Evolutionary conservation across 352 stramenopile genomes (phyloP).

Genomic region (Pilasporangium apinafurcum): DNA sequence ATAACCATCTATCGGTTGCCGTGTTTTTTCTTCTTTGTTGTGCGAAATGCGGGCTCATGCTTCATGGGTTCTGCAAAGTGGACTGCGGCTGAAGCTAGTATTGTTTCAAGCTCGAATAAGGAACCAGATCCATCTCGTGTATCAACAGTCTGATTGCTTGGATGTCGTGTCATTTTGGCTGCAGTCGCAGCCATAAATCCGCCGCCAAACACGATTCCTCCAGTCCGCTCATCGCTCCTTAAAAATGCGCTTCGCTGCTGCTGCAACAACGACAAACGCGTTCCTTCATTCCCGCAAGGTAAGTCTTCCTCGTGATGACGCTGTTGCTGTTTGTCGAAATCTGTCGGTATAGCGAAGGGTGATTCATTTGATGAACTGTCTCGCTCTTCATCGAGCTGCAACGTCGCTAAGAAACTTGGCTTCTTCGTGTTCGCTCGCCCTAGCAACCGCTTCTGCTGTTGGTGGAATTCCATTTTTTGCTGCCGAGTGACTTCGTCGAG

Average conservation of each 20-base stretch:
- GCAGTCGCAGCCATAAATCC: constrained; percentile 32
- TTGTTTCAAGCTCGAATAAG: too few species aligned
- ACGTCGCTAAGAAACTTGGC: constrained; percentile 19
- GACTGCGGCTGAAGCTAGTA: too few species aligned
- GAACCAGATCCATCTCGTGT: too few species aligned
- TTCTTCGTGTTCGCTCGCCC: constrained; percentile 6
- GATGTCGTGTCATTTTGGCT: too few species aligned
- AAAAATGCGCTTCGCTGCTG: constrained; percentile 6
- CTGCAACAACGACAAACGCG: not conserved
- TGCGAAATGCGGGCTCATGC: too few species aligned
- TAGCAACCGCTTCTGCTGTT: constrained; percentile 12
- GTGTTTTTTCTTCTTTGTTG: too few species aligned
- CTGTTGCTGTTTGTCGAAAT: not conserved
- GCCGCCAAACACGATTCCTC: constrained; percentile 23
- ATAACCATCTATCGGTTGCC: too few species aligned
- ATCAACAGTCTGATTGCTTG: too few species aligned
- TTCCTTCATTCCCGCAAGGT: not conserved
- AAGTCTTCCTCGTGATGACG: not conserved
- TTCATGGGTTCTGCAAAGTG: too few species aligned
- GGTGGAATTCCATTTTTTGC: constrained; percentile 9
- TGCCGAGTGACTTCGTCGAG: constrained; percentile 6
- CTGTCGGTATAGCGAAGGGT: not conserved
- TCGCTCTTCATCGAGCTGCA: constrained; percentile 13
- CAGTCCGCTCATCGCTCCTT: constrained; percentile 6
- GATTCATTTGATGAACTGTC: too few species aligned